Percentiles rank a stretch among this genome's conserved stretches.
Evolutionary conservation across 1,284 basidiomycete genomes (phyloP).

Genomic region (Ceratobasidium sp.): DNA sequence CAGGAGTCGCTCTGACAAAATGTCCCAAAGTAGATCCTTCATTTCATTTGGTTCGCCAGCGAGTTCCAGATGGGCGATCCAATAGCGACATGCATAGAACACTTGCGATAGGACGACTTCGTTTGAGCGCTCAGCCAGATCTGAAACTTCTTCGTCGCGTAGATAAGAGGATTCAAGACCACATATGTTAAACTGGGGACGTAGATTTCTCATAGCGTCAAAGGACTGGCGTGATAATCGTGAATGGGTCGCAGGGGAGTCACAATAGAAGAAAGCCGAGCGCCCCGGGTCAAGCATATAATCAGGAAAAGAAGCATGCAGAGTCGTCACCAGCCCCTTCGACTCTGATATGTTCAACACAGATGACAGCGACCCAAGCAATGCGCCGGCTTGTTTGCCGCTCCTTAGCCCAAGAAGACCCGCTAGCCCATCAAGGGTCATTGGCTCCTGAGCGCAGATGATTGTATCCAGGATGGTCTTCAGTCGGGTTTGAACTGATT

Average conservation of each 20-base stretch:
- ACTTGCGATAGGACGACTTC: background rate
- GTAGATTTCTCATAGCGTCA: background rate
- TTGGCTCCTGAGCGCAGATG: no score
- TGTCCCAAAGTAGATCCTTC: background rate
- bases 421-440: background rate
- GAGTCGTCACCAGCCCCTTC: background rate
- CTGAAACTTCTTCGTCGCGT: background rate
- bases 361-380: background rate
- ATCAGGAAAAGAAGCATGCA: conserved; percentile 10
- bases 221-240: background rate
- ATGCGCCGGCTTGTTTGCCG: no score
- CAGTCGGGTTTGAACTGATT: background rate
- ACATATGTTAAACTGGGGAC: conserved; percentile 27
- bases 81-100: conserved; percentile 19
- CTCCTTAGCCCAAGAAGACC: background rate
- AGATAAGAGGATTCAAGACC: background rate
- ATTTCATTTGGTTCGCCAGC: background rate
- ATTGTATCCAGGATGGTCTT: background rate
- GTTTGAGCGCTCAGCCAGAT: background rate
- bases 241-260: background rate
- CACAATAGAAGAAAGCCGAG: conserved; percentile 5
- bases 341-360: background rate
- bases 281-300: background rate
- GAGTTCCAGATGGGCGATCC: background rate
- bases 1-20: conserved; percentile 1